Conservation (phyloP, 805 yeast genomes). For the Sugiyamaella qingdaonensis region DNA sequence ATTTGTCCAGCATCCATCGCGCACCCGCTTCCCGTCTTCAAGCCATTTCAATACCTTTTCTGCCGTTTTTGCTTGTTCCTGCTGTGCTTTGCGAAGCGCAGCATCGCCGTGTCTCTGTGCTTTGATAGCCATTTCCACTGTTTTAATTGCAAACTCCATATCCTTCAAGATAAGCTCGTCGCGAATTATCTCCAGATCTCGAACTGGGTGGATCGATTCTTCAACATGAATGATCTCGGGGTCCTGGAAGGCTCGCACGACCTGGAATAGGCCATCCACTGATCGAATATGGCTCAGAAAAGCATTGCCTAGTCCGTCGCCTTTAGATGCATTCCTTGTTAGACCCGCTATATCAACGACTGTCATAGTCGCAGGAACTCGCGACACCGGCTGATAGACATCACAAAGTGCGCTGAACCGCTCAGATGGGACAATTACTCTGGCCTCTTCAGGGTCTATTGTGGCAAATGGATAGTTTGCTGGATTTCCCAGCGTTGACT, state of each 20-base stretch:
- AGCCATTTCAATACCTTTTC: slow-evolving; percentile 42
- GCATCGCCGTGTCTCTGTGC: slow-evolving; percentile 84
- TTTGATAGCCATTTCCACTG: slow-evolving; percentile 70
- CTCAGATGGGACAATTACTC: slow-evolving; percentile 48
- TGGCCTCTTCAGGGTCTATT: slow-evolving; percentile 66
- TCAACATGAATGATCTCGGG: slow-evolving; percentile 65
- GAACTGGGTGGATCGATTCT: slow-evolving; percentile 35
- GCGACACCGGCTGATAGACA: slow-evolving; percentile 47
- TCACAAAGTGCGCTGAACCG: slow-evolving; percentile 46
- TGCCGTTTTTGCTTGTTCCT: slow-evolving; percentile 37
- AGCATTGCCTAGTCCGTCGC: slow-evolving; percentile 73
- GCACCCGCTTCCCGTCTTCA: slow-evolving; percentile 61
- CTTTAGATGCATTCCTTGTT: slow-evolving; percentile 57
- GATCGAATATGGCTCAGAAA: slow-evolving; percentile 64
- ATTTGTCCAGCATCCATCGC: slow-evolving; percentile 54
- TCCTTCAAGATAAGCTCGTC: slow-evolving; percentile 59
- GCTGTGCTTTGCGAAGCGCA: slow-evolving; percentile 55
- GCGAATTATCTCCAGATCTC: slow-evolving; percentile 5
- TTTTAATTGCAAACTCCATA: slow-evolving; percentile 59
- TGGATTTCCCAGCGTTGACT: slow-evolving; percentile 57
- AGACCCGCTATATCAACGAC: slow-evolving; percentile 69
- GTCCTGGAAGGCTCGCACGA: slow-evolving; percentile 61
- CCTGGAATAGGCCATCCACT: slow-evolving; percentile 68
- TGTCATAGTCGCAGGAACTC: slow-evolving; percentile 52
- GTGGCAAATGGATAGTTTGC: slow-evolving; percentile 74